A percentile compares a stretch with the other conserved stretches of the same genome.
Conservation (phyloP, 805 yeast genomes). For the Wickerhamiella dianesei region DNA sequence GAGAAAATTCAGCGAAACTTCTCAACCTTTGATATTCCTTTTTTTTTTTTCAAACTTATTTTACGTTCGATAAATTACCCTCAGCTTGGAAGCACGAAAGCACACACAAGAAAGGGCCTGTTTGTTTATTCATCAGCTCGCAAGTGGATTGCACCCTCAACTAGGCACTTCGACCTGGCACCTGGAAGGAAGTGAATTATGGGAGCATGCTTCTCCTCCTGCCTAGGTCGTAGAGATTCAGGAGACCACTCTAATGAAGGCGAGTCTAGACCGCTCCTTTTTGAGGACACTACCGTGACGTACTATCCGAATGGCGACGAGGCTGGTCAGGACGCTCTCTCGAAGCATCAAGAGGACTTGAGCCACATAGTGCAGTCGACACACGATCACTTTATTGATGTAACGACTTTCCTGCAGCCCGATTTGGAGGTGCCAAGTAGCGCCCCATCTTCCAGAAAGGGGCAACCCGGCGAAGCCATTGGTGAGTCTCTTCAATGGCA, state of each 20-base stretch:
- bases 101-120: not conserved
- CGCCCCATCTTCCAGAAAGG: not conserved
- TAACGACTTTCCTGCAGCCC: slow-evolving; percentile 8
- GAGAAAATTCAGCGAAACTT: too few species aligned
- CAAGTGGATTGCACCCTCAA: not conserved
- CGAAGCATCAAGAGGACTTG: slow-evolving; percentile 15
- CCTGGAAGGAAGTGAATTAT: slow-evolving; percentile 1
- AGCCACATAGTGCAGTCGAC: slow-evolving; percentile 13
- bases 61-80: not conserved
- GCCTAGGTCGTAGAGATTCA: slow-evolving; percentile 10
- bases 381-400: slow-evolving; percentile 15
- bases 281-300: slow-evolving; percentile 1
- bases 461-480: not conserved
- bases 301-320: slow-evolving; percentile 3
- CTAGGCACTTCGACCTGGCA: not conserved
- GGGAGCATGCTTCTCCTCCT: slow-evolving; percentile 16
- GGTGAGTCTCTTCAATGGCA: slow-evolving; percentile 1
- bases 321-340: slow-evolving; percentile 6
- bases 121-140: not conserved
- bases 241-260: not conserved
- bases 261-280: slow-evolving; percentile 12
- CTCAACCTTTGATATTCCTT: not conserved
- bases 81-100: not conserved
- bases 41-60: not conserved
- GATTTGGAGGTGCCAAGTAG: slow-evolving; percentile 3